Evolutionary conservation across 129 eudicot genomes (phyloP), one percentile per base, ranked within the genome.

Genomic region (Tagetes erecta): DNA sequence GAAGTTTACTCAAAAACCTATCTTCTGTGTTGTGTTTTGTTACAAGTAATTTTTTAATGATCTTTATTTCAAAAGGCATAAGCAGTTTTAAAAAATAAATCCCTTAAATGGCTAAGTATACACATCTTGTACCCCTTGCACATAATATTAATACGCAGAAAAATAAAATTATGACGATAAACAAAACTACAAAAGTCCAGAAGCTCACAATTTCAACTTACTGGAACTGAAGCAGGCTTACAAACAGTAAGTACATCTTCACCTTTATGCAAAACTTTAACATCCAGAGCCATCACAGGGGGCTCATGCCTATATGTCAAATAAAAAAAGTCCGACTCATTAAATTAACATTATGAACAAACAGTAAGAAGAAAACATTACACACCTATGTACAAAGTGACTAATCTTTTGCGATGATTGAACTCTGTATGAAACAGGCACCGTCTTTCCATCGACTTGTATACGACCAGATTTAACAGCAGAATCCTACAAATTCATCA

Each of bases 201-300:
- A 70, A 51, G 50, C 74, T 51, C 64, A 12, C 13, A 49, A 13
- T 44, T 75, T 67, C 13, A 9, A 83, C 97, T 93, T 78, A 93
- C 98, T 8, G 98, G 98, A 79, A 90, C 96, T 9, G 98, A 88
- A 38, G 97, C 98, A 70, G 98, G 98, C 86, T 93, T 93, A 72
- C 83, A 93, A 64, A 93, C 84, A 37, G 97, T 90, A 52, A 90
- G 35, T 44, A 93, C 96, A 46, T 90, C 93, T 73, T 88, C 80
- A 56, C 85, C 97, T 58, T 84, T 59, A 38, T 83, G 92, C 67
- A 93, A 90, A 80, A 93, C 67, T 69, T 77, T 31, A 62, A 93
- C 89, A 80, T 88, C 87, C 82, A 71, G 80, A 27, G 93, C 97
- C 97, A 84, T 86, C 38, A 93, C 98, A 5, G 98, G 98, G 1